phyloP scores from a whole-genome alignment of 257 asterid species.

The Rhazya stricta region DNA sequence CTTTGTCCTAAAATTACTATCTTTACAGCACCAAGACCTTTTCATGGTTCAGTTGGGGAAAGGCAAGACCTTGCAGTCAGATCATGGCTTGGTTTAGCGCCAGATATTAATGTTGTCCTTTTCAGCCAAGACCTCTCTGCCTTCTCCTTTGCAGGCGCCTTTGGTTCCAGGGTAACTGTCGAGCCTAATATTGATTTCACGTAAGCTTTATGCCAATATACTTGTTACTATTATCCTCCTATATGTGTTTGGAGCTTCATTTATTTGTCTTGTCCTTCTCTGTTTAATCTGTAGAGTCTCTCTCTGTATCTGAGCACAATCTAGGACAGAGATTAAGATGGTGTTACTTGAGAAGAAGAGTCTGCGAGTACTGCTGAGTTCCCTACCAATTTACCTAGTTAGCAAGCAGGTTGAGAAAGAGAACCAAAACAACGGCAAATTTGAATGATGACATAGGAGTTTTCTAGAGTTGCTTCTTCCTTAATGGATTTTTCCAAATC shows the following conservation, averaged over 20 bases:
- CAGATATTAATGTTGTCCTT: constrained; percentile 57
- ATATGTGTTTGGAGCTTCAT: neutral
- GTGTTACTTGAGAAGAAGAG: neutral
- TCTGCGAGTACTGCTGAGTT: neutral
- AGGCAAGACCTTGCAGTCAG: constrained; percentile 68
- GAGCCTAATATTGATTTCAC: constrained; percentile 81
- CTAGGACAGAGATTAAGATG: neutral
- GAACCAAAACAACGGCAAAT: neutral
- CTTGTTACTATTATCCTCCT: neutral
- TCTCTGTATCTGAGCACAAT: neutral
- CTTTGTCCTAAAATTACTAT: constrained; percentile 51
- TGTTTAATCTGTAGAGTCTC: neutral
- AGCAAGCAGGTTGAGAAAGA: neutral
- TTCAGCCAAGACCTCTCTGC: constrained; percentile 77
- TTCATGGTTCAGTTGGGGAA: constrained; percentile 55
- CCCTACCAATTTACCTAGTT: neutral
- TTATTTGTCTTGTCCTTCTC: neutral
- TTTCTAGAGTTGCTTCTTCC: neutral
- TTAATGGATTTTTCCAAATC: neutral
- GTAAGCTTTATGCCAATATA: constrained; percentile 38
- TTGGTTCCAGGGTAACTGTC: constrained; percentile 60
- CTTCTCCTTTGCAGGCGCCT: constrained; percentile 52
- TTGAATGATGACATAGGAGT: neutral
- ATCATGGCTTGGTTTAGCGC: constrained; percentile 84
- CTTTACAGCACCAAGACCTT: constrained; percentile 80